Evolutionary conservation across 257 asterid species (phyloP).

Genomic region (Parsonsia alboflavescens): DNA sequence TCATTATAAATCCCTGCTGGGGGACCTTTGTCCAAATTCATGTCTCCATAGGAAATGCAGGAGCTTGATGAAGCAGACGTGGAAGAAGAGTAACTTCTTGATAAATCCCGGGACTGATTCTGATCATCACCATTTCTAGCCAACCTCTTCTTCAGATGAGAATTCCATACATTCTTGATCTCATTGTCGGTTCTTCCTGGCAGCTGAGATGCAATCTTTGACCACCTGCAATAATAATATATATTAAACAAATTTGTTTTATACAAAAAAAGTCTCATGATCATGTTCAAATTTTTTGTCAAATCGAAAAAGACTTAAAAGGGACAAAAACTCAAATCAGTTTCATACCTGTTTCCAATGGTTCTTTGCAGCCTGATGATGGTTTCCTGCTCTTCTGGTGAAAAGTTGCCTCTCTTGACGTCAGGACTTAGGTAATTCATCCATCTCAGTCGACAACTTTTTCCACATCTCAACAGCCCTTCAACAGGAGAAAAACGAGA

Average conservation of each 20-base stretch:
- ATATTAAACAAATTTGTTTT: not conserved
- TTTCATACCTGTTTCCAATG: conserved; percentile 61
- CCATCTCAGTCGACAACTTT: conserved; percentile 85
- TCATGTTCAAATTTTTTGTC: not conserved
- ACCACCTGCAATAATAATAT: conserved; percentile 49
- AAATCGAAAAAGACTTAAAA: not conserved
- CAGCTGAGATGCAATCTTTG: conserved; percentile 61
- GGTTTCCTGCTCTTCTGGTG: conserved; percentile 53
- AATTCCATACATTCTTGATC: conserved; percentile 82
- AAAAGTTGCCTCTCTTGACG: conserved; percentile 65
- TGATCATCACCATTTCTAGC: conserved; percentile 1
- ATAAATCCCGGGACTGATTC: not conserved
- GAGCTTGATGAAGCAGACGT: conserved; percentile 28
- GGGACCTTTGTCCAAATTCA: conserved; percentile 3
- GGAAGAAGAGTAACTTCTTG: not conserved
- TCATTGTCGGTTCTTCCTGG: conserved; percentile 88
- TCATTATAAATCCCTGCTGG: not conserved
- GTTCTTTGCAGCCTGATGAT: conserved; percentile 54
- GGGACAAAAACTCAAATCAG: not conserved
- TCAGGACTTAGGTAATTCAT: conserved; percentile 76
- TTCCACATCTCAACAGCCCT: conserved; percentile 72
- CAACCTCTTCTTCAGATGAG: conserved; percentile 54
- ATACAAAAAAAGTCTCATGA: too few relatives aligned
- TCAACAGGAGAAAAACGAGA: conserved; percentile 1
- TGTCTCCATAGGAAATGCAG: conserved; percentile 16